A percentile compares a stretch with the other conserved stretches of the same genome.
These are phyloP conservation scores for Saururus chinensis DNA, from an alignment of 164 flowering plant species.

Conservation along the genomic window DNA sequence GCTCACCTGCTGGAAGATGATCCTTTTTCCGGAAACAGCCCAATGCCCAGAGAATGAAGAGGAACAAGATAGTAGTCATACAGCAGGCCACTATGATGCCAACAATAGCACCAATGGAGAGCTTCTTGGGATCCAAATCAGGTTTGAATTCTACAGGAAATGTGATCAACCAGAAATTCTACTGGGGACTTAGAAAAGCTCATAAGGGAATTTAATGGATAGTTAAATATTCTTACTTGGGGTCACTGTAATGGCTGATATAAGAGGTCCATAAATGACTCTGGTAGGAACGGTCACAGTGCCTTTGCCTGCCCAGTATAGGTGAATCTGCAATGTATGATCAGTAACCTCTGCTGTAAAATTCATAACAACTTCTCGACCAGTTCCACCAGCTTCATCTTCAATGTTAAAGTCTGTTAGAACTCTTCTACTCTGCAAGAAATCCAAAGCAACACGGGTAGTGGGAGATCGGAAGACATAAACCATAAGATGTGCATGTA, in stretches of 20 bases:
- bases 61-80: too few species aligned
- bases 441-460: background rate
- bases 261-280: conserved; percentile 42
- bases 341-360: conserved; percentile 22
- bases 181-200: too few species aligned
- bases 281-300: conserved; percentile 24
- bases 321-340: conserved; percentile 25
- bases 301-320: conserved; percentile 48
- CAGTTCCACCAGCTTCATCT: conserved; percentile 38
- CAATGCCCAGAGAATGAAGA: too few species aligned
- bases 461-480: too few species aligned
- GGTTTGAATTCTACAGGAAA: background rate
- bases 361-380: conserved; percentile 16
- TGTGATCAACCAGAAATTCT: background rate
- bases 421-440: background rate
- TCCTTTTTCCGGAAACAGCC: too few species aligned
- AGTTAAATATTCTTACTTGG: conserved; percentile 14
- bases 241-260: conserved; percentile 38
- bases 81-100: too few species aligned
- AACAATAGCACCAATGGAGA: too few species aligned
- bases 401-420: conserved; percentile 50
- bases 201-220: too few species aligned
- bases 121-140: too few species aligned
- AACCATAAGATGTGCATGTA: too few species aligned
- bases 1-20: too few species aligned